Evolutionary conservation across 331 rosid genomes (phyloP).

Genomic region (Malus hybrid): DNA sequence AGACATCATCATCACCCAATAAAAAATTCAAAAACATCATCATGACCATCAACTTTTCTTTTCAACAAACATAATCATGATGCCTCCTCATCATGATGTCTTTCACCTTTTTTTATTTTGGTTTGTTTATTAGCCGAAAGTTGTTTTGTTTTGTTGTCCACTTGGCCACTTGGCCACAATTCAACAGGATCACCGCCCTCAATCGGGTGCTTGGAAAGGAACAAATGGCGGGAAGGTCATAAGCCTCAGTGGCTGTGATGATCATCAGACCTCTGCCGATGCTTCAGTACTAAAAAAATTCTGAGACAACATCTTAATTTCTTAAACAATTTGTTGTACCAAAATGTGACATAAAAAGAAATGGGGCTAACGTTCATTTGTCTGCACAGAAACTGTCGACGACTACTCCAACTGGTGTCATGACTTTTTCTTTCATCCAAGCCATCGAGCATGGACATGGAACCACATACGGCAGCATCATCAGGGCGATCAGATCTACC

Average conservation of each 20-base stretch:
- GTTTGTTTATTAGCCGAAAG: no score
- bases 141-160: no score
- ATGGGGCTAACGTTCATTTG: not conserved
- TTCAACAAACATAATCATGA: no score
- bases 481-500: conserved; percentile 27
- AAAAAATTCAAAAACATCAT: no score
- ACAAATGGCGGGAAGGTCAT: conserved; percentile 40
- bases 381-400: conserved; percentile 28
- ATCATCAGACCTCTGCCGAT: conserved; percentile 45
- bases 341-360: not conserved
- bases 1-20: no score
- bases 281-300: conserved; percentile 22
- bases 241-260: conserved; percentile 46
- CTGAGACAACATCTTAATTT: not conserved
- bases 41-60: no score
- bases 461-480: conserved; percentile 28
- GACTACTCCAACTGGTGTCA: conserved; percentile 33
- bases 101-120: no score
- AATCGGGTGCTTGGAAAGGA: conserved; percentile 44
- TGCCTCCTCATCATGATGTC: no score
- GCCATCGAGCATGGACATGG: conserved; percentile 37
- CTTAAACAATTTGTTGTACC: not conserved
- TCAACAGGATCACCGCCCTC: conserved; percentile 48
- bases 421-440: conserved; percentile 38
- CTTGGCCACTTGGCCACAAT: no score